Conservation (phyloP, 176 grass and related monocot genomes). For the Alopecurus myosuroides region DNA sequence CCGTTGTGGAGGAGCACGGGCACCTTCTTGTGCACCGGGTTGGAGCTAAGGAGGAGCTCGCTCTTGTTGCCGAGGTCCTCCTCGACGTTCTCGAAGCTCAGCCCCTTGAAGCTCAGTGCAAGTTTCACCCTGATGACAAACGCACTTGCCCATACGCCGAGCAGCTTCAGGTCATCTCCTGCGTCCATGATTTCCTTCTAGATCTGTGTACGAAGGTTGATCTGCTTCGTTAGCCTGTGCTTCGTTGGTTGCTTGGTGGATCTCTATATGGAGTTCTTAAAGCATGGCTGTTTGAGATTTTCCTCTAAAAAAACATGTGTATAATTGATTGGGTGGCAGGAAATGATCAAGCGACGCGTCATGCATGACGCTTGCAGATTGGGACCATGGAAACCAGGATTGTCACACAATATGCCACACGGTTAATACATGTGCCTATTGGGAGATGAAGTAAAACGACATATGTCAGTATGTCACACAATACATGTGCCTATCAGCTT, state of each 20-base stretch:
- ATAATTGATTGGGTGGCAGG: background rate
- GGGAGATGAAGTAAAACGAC: too few relatives aligned
- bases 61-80: constrained; percentile 40
- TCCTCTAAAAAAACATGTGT: too few relatives aligned
- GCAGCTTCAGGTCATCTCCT: too few relatives aligned
- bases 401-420: too few relatives aligned
- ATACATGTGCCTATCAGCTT: background rate
- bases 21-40: constrained; percentile 47
- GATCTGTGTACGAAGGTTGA: background rate
- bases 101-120: too few relatives aligned
- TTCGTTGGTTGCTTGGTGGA: background rate
- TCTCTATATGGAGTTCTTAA: background rate
- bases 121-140: too few relatives aligned
- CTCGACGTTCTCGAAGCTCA: too few relatives aligned
- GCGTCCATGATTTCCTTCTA: background rate
- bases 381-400: too few relatives aligned
- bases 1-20: constrained; percentile 47
- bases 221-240: background rate
- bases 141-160: too few relatives aligned
- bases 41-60: constrained; percentile 37
- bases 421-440: too few relatives aligned
- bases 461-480: too few relatives aligned
- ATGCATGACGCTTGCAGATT: background rate
- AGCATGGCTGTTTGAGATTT: too few relatives aligned
- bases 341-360: background rate